These are phyloP conservation scores for Mychonastes homosphaera DNA, from an alignment of 139 green algal genomes.

Conservation along the genomic window DNA sequence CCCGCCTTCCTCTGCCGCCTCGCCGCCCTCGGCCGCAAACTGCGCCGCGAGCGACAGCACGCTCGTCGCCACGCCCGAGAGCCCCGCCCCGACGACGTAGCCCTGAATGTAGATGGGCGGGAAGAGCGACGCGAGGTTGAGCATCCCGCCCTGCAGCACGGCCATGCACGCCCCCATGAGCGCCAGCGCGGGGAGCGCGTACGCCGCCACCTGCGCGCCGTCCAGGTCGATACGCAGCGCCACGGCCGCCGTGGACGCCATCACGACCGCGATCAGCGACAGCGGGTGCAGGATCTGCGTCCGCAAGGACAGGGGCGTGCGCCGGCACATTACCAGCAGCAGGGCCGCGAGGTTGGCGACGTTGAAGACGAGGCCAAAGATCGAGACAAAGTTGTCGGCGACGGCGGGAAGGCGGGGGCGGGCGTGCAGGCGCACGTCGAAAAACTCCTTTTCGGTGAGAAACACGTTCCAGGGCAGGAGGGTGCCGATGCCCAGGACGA, in stretches of 20 bases:
- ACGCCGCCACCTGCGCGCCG: constrained; percentile 11
- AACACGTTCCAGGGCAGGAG: constrained; percentile 33
- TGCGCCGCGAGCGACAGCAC: constrained; percentile 15
- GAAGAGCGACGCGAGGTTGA: constrained; percentile 26
- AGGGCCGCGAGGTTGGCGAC: constrained; percentile 10
- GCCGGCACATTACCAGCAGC: constrained; percentile 11
- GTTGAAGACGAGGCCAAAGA: constrained; percentile 25
- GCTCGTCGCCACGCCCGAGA: constrained; percentile 20
- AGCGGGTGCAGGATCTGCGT: constrained; percentile 22
- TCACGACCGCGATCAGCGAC: constrained; percentile 15
- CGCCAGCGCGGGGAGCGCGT: constrained; percentile 15
- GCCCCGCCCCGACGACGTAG: constrained; percentile 16
- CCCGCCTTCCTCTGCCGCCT: neutral
- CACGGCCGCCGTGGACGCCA: constrained; percentile 22
- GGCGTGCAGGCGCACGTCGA: constrained; percentile 23
- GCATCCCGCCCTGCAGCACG: constrained; percentile 24
- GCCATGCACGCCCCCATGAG: constrained; percentile 21
- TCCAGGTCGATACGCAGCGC: constrained; percentile 12
- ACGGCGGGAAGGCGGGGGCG: constrained; percentile 8
- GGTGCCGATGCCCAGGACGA: constrained; percentile 26
- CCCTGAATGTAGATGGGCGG: constrained; percentile 28
- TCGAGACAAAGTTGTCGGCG: constrained; percentile 23
- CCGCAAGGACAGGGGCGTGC: constrained; percentile 14
- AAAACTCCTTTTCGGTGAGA: constrained; percentile 30
- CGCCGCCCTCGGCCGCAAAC: neutral